Percentiles rank a stretch among this genome's conserved stretches.
phyloP scores from a whole-genome alignment of 345 rosid species.

The Syzygium jambos region DNA sequence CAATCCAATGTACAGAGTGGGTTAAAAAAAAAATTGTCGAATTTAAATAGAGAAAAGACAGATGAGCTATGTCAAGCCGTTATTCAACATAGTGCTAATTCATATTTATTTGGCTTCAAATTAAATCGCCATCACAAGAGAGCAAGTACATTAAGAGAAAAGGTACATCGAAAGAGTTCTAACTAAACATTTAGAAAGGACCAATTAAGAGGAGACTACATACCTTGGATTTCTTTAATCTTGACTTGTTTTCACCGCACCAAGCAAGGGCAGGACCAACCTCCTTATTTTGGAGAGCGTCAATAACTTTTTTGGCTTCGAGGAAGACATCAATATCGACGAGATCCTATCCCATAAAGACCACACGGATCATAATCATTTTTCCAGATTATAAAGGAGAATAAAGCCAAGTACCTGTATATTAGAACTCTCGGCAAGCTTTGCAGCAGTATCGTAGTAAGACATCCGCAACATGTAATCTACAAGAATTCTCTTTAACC shows the following conservation, averaged over 20 bases:
- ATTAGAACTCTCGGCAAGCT: conserved; percentile 65
- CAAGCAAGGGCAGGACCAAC: conserved; percentile 80
- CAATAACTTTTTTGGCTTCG: conserved; percentile 81
- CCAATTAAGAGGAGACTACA: background rate
- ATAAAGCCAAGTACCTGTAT: conserved; percentile 41
- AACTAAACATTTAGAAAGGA: background rate
- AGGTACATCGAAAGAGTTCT: background rate
- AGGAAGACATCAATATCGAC: conserved; percentile 87
- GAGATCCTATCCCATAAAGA: conserved; percentile 55
- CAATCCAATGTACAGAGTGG: background rate
- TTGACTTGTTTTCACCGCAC: conserved; percentile 87
- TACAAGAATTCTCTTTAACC: conserved; percentile 78
- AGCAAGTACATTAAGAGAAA: background rate
- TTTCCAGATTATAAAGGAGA: background rate
- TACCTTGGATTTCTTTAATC: conserved; percentile 95
- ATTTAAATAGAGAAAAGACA: background rate
- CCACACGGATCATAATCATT: background rate
- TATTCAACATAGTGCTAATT: background rate
- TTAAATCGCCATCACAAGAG: background rate
- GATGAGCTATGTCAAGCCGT: background rate
- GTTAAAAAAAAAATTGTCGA: background rate
- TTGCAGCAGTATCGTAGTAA: conserved; percentile 67
- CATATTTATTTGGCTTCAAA: background rate
- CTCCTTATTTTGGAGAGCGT: conserved; percentile 77
- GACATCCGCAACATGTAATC: conserved; percentile 96